phyloP scores from a whole-genome alignment of 2,329 filamentous ascomycete species.

The Claviceps capensis region DNA sequence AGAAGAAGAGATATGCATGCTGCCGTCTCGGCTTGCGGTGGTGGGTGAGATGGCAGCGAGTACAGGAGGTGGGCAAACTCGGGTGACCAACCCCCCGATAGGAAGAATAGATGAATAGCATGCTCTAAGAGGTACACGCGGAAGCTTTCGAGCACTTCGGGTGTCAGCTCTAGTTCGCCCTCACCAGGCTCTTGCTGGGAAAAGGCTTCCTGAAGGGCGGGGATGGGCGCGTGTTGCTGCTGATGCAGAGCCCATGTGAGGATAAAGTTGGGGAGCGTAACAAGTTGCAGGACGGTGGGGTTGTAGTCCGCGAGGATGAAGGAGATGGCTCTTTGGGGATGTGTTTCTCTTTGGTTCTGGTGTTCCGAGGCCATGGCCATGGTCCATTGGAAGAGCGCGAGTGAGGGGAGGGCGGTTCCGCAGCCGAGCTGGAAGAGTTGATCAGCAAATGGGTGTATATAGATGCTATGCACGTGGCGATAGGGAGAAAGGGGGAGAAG shows the following conservation, averaged over 20 bases:
- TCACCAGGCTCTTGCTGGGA: conserved; percentile 20
- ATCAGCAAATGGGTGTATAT: conserved; percentile 7
- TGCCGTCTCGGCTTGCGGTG: neutral
- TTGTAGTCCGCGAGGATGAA: conserved; percentile 72
- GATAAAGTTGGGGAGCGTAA: conserved; percentile 67
- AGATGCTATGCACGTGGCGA: too few species aligned
- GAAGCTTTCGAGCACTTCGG: conserved; percentile 46
- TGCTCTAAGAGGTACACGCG: conserved; percentile 32
- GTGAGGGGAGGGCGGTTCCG: conserved; percentile 60
- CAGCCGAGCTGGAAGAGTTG: conserved; percentile 46
- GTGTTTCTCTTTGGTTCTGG: neutral
- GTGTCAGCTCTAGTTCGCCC: conserved; percentile 51
- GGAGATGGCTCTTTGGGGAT: conserved; percentile 30
- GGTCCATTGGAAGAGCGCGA: conserved; percentile 56
- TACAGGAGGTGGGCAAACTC: conserved; percentile 49
- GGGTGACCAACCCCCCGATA: conserved; percentile 63
- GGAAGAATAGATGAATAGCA: conserved; percentile 46
- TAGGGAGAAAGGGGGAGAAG: neutral
- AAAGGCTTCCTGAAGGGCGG: conserved; percentile 31
- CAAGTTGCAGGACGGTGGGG: conserved; percentile 59
- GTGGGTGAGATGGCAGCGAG: conserved; percentile 7
- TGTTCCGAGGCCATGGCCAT: conserved; percentile 22
- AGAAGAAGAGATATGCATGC: conserved; percentile 38
- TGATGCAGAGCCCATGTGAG: conserved; percentile 49
- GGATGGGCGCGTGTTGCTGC: conserved; percentile 15